These are phyloP conservation scores for Mycena metata DNA, from an alignment of 768 basidiomycete species.

Conservation along the genomic window DNA sequence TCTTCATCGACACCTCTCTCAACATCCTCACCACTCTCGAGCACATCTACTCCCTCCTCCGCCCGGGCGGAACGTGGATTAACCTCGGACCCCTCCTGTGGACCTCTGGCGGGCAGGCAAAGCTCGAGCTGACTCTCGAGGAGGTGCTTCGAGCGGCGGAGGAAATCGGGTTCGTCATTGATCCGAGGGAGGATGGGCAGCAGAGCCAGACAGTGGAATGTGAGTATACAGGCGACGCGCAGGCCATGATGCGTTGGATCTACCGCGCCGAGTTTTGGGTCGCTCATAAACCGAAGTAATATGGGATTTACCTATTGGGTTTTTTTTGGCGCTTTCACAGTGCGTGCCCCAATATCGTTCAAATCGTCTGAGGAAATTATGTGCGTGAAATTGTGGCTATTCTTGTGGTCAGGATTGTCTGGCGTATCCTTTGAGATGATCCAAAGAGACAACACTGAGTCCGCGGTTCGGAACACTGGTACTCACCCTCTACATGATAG, in stretches of 20 bases:
- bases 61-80: slow-evolving; percentile 77
- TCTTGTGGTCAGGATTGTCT: too few species aligned
- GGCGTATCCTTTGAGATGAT: too few species aligned
- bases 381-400: too few species aligned
- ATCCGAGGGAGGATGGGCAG: slow-evolving; percentile 44
- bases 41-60: slow-evolving; percentile 69
- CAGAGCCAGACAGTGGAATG: slow-evolving; percentile 64
- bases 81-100: slow-evolving; percentile 79
- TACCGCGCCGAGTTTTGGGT: slow-evolving; percentile 80
- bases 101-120: slow-evolving; percentile 67
- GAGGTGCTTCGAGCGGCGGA: slow-evolving; percentile 68
- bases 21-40: slow-evolving; percentile 67
- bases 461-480: too few species aligned
- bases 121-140: slow-evolving; percentile 71
- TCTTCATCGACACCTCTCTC: slow-evolving; percentile 75
- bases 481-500: too few species aligned
- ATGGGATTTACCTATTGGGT: too few species aligned
- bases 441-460: too few species aligned
- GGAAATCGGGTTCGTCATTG: slow-evolving; percentile 67
- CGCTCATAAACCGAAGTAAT: slow-evolving; percentile 55
- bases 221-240: slow-evolving; percentile 73
- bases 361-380: too few species aligned
- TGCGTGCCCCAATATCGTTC: too few species aligned
- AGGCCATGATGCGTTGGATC: slow-evolving; percentile 80
- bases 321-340: too few species aligned